Evolutionary conservation across 768 basidiomycete species (phyloP).

Genomic region (Kwoniella newhampshirensis): DNA sequence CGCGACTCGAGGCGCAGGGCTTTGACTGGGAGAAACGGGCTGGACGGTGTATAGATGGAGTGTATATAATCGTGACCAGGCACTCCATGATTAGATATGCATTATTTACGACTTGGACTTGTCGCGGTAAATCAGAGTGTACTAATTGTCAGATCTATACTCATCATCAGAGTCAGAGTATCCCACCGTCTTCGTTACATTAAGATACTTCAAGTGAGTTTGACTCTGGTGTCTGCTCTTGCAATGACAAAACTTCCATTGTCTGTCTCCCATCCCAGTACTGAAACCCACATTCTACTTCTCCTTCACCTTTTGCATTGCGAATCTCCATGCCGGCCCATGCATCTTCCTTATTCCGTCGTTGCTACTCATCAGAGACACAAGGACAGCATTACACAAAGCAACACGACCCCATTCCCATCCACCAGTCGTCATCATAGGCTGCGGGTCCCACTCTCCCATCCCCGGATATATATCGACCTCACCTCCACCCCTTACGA

Average conservation of each 20-base stretch:
- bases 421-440: constrained; percentile 32
- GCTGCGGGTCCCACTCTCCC: constrained; percentile 31
- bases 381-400: too few relatives aligned
- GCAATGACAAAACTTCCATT: too few relatives aligned
- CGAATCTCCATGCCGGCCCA: too few relatives aligned
- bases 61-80: too few relatives aligned
- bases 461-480: constrained; percentile 29
- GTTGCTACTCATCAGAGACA: too few relatives aligned
- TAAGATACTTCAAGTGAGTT: constrained; percentile 26
- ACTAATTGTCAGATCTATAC: constrained; percentile 33
- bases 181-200: constrained; percentile 27
- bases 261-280: not conserved
- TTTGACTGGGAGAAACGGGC: too few relatives aligned
- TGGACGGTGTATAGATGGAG: too few relatives aligned
- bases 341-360: too few relatives aligned
- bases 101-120: too few relatives aligned
- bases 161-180: constrained; percentile 11
- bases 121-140: constrained; percentile 25
- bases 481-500: constrained; percentile 26
- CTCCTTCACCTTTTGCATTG: too few relatives aligned
- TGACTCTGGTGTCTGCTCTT: not conserved
- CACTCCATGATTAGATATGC: too few relatives aligned
- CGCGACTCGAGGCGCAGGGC: too few relatives aligned
- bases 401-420: not conserved
- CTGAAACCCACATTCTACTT: not conserved